Base-by-base conservation (phyloP, 805 yeast species). In the Teunomyces atbi region DNA sequence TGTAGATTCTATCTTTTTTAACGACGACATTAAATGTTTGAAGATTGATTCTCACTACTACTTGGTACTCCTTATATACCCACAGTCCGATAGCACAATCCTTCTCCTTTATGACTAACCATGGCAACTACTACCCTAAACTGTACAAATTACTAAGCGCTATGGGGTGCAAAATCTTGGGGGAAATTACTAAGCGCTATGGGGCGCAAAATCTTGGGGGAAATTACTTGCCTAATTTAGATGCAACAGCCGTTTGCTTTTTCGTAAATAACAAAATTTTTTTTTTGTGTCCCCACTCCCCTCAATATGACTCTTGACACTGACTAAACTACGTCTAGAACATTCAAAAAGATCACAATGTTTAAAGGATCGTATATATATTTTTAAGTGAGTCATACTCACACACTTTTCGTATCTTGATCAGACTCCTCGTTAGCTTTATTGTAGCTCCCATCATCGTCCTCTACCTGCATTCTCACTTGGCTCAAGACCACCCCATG, bases 401-500 rank as follows among this genome's bases (percentile, higher is more conserved):
- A 7, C 16, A 29, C 35, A 18, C 37, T 34, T 34, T 20, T 16
- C 2, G 37, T 34, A 11, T 34, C 37, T 34, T 34, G 21, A 19
- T 34, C 37, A 19, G 37, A 18, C 13, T 34, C 37, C 20, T 34
- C 37, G 11, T 34, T 34, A n/a, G 13, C n/a, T 10, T 34, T 34
- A n/a, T 19, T 18, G 21, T 18, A 18, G 37, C 19, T 33, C n/a
- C 53, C 28, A 32, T 44, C 56, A 51, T 48, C 23, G 39, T 57
- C 50, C n/a, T 36, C 39, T 36, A 56, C 46, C 12, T 50, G 55
- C 26, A 43, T 42, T 27, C 58, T 29, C 16, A 59, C 59, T 11
- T 49, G 44, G 1, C 48, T 36, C 44, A 61, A 49, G 12, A 60
- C 63, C 29, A 46, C 39, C 27, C 46, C 18, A 47, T 61, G 62